Evolutionary conservation across 257 asterid genomes (phyloP).

Genomic region (Coffea canephora): DNA sequence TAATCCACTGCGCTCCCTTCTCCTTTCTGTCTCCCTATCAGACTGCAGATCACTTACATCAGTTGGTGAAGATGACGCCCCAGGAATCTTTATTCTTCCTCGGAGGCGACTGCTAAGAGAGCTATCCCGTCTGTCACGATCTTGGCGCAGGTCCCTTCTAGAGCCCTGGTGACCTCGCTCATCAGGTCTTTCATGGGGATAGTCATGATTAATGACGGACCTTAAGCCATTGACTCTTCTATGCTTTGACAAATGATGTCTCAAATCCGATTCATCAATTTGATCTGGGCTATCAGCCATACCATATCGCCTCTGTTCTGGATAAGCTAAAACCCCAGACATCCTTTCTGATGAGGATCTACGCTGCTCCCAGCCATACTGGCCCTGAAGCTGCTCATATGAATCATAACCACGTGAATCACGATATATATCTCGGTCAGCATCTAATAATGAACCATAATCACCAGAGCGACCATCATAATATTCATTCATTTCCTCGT

Average conservation of each 20-base stretch:
- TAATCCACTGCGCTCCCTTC: conserved; percentile 38
- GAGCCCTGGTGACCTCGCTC: conserved; percentile 39
- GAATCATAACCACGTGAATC: conserved; percentile 50
- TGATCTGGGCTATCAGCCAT: conserved; percentile 42
- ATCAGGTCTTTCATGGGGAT: conserved; percentile 41
- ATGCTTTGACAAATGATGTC: conserved; percentile 64
- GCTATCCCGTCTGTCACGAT: conserved; percentile 37
- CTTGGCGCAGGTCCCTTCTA: conserved; percentile 37
- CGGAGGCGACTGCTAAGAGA: conserved; percentile 64
- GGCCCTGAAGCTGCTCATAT: conserved; percentile 43
- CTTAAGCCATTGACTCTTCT: conserved; percentile 70
- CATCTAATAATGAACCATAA: conserved; percentile 40
- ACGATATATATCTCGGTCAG: conserved; percentile 49
- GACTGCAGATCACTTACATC: conserved; percentile 23
- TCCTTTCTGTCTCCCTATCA: conserved; percentile 45
- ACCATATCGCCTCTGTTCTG: conserved; percentile 49
- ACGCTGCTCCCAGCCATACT: conserved; percentile 52
- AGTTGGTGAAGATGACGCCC: conserved; percentile 45
- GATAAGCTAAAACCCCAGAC: conserved; percentile 39
- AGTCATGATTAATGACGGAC: conserved; percentile 68
- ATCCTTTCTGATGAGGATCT: conserved; percentile 53
- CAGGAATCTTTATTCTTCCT: conserved; percentile 72
- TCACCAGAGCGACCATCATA: conserved; percentile 48
- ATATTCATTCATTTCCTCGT: conserved; percentile 43
- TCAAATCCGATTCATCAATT: conserved; percentile 58